These are phyloP conservation scores for Cardamine chenopodiifolia DNA, from an alignment of 345 rosid genomes.

Conservation along the genomic window DNA sequence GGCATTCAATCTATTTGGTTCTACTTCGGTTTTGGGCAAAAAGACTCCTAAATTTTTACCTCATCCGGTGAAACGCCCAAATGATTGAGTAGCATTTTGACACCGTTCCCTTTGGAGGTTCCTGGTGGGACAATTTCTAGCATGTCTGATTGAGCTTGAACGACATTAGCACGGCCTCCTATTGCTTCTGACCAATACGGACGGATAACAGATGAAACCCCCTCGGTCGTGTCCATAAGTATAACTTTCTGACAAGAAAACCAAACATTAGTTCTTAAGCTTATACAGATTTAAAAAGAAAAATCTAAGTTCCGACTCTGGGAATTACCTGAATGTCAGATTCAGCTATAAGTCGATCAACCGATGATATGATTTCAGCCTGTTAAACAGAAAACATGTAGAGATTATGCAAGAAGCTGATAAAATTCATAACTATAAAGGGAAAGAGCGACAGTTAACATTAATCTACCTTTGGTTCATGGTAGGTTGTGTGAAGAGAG, in stretches of 20 bases:
- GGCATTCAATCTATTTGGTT: no score
- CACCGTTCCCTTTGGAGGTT: conserved; percentile 88
- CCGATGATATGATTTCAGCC: conserved; percentile 89
- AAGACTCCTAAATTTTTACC: conserved; percentile 48
- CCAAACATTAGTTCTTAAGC: background rate
- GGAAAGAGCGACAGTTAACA: conserved; percentile 1
- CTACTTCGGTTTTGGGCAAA: background rate
- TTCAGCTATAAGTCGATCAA: conserved; percentile 68
- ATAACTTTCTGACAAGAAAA: conserved; percentile 64
- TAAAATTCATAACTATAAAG: conserved; percentile 9
- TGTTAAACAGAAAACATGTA: conserved; percentile 41
- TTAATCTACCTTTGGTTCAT: conserved; percentile 81
- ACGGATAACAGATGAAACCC: conserved; percentile 61
- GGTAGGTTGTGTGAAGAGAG: conserved; percentile 70
- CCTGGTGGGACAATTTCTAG: conserved; percentile 85
- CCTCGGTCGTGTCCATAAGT: conserved; percentile 72
- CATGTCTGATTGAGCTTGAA: conserved; percentile 85
- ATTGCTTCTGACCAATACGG: conserved; percentile 90
- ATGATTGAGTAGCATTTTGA: conserved; percentile 74
- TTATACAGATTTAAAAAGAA: background rate
- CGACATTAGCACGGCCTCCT: conserved; percentile 61
- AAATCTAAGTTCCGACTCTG: conserved; percentile 14
- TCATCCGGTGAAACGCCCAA: conserved; percentile 67
- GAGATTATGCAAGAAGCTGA: conserved; percentile 12
- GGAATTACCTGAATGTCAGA: conserved; percentile 81